Evolutionary conservation across 768 basidiomycete genomes (phyloP).

Genomic region (Tylopilus cervinicoccineus): DNA sequence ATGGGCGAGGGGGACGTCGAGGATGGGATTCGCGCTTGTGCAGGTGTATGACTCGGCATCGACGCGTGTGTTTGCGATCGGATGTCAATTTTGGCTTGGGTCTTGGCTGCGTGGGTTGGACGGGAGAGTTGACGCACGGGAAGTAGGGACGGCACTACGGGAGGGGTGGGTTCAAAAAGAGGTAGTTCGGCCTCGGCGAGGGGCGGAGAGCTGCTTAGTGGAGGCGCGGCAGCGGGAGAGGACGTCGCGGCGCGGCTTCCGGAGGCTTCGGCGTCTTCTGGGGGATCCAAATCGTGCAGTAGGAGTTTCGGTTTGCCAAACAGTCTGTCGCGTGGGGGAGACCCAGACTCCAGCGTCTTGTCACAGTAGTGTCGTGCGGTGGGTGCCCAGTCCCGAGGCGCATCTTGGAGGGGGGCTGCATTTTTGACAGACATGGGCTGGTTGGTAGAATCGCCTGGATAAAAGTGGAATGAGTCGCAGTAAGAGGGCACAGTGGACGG

Average conservation of each 20-base stretch:
- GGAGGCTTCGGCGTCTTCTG: constrained; percentile 4
- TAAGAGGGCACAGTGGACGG: background rate
- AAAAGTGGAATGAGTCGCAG: background rate
- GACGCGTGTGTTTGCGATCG: background rate
- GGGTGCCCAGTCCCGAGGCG: background rate
- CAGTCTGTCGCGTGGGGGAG: background rate
- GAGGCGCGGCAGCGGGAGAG: constrained; percentile 21
- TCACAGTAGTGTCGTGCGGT: background rate
- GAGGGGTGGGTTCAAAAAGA: background rate
- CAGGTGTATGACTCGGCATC: constrained; percentile 21
- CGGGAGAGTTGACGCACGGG: background rate
- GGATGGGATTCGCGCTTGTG: constrained; percentile 47
- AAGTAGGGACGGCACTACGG: background rate
- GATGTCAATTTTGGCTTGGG: no score
- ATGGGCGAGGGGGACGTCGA: constrained; percentile 54
- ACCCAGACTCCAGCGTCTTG: background rate
- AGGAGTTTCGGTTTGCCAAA: constrained; percentile 39
- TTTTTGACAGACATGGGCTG: constrained; percentile 21
- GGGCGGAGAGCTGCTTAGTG: constrained; percentile 29
- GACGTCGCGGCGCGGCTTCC: constrained; percentile 1
- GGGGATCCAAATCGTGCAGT: constrained; percentile 20
- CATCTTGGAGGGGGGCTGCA: constrained; percentile 20
- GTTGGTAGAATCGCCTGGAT: constrained; percentile 4
- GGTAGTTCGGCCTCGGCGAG: constrained; percentile 2
- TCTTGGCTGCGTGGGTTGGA: constrained; percentile 18